Evolutionary conservation across 805 yeast species (phyloP).

Genomic region (Saccharomycopsis sp.): DNA sequence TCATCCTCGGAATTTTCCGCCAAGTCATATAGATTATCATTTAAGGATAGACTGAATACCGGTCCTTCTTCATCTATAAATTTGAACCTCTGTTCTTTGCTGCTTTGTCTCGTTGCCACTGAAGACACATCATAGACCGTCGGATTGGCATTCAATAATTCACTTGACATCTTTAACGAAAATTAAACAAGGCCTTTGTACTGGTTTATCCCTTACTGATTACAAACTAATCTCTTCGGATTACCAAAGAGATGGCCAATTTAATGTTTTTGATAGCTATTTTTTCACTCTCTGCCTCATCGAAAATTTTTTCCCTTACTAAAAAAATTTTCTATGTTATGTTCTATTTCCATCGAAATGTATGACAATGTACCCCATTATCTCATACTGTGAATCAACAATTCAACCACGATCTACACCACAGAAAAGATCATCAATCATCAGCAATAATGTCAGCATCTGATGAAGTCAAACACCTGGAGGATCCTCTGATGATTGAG

Average conservation of each 20-base stretch:
- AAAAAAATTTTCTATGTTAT: not conserved
- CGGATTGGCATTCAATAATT: constrained; percentile 88
- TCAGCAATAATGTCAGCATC: not conserved
- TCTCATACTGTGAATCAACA: too few species aligned
- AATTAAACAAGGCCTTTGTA: too few species aligned
- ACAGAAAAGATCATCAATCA: not conserved
- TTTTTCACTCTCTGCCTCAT: not conserved
- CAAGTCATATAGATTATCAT: not conserved
- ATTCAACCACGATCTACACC: too few species aligned
- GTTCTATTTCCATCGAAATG: not conserved
- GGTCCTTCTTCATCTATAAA: constrained; percentile 21
- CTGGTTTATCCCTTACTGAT: not conserved
- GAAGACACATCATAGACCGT: constrained; percentile 67
- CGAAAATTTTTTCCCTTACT: not conserved
- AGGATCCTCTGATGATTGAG: not conserved
- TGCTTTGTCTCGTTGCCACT: constrained; percentile 58
- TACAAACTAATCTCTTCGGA: not conserved
- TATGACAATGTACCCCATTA: too few species aligned
- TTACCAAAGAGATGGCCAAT: not conserved
- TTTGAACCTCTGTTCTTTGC: not conserved
- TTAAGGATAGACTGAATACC: constrained; percentile 1
- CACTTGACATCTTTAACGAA: constrained; percentile 47
- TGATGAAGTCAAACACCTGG: not conserved
- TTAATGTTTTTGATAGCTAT: not conserved
- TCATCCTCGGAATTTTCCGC: not conserved